phyloP scores from a whole-genome alignment of 1,139 yeast species.

The Candida sp. region DNA sequence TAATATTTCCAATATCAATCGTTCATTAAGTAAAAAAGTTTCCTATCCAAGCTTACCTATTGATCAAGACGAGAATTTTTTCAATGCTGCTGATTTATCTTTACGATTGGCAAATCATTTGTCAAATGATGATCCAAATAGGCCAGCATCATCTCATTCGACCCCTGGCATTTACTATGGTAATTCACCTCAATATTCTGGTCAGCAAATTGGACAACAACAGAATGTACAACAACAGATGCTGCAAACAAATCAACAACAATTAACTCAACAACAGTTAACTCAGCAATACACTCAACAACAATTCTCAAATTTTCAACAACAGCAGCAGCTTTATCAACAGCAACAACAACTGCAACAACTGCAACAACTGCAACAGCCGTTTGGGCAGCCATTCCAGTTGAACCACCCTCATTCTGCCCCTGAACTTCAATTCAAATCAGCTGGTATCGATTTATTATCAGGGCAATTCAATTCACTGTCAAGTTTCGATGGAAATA shows the following conservation, averaged over 20 bases:
- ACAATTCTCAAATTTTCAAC: too few species aligned
- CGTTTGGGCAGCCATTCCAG: background rate
- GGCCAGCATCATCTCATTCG: conserved; percentile 13
- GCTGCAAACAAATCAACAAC: background rate
- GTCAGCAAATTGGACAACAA: background rate
- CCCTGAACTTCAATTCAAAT: conserved; percentile 9
- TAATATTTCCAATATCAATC: background rate
- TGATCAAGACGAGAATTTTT: conserved; percentile 8
- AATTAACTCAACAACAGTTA: background rate
- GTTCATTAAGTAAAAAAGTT: background rate
- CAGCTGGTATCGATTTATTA: conserved; percentile 20
- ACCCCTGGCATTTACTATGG: conserved; percentile 13
- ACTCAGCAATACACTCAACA: background rate
- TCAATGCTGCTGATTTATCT: conserved; percentile 22
- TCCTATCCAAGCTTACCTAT: background rate
- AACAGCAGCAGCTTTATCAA: background rate
- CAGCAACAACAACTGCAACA: conserved; percentile 1
- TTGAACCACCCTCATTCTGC: conserved; percentile 1
- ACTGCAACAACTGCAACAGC: background rate
- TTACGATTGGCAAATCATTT: conserved; percentile 22
- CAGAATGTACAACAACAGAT: background rate
- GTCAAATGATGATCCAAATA: conserved; percentile 6
- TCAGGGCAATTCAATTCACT: conserved; percentile 20
- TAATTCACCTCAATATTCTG: background rate
- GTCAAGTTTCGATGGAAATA: background rate